Evolutionary conservation across 1,284 basidiomycete genomes (phyloP).

Genomic region (Salmacisia buchloeana): DNA sequence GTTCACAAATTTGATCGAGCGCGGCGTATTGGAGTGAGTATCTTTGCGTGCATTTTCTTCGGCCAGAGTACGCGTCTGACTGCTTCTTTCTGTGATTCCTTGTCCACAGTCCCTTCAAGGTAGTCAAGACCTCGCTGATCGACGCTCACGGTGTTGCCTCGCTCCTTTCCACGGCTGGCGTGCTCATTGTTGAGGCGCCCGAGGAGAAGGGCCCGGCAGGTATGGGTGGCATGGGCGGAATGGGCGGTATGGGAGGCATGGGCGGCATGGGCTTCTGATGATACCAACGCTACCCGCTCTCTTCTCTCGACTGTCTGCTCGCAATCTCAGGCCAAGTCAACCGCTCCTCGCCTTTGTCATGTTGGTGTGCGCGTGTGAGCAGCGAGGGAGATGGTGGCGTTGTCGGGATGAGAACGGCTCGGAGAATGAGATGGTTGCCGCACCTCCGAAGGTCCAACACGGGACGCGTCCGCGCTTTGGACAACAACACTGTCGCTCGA

Average conservation of each 20-base stretch:
- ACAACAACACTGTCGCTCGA: too few relatives aligned
- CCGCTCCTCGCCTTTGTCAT: too few relatives aligned
- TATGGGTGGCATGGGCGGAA: slow-evolving; percentile 51
- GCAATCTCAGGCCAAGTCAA: too few relatives aligned
- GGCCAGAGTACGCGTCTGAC: neutral
- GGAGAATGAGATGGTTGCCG: too few relatives aligned
- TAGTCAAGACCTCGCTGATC: slow-evolving; percentile 45
- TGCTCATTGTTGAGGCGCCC: slow-evolving; percentile 81
- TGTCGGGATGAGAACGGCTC: too few relatives aligned
- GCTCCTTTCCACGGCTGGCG: slow-evolving; percentile 87
- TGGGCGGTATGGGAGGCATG: slow-evolving; percentile 52
- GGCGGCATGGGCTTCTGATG: slow-evolving; percentile 33
- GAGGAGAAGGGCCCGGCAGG: slow-evolving; percentile 68
- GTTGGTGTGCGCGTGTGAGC: too few relatives aligned
- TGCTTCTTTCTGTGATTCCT: neutral
- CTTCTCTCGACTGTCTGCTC: too few relatives aligned
- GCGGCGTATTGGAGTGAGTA: slow-evolving; percentile 70
- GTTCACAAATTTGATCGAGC: slow-evolving; percentile 88
- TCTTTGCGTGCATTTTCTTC: slow-evolving; percentile 11
- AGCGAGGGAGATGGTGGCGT: too few relatives aligned
- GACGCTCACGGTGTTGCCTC: slow-evolving; percentile 62
- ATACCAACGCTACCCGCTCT: neutral
- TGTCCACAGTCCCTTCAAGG: slow-evolving; percentile 30
- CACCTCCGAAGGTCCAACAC: too few relatives aligned
- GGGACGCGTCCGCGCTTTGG: too few relatives aligned